phyloP scores from a whole-genome alignment of 352 stramenopile genomes.

The Globisporangium parvum region DNA sequence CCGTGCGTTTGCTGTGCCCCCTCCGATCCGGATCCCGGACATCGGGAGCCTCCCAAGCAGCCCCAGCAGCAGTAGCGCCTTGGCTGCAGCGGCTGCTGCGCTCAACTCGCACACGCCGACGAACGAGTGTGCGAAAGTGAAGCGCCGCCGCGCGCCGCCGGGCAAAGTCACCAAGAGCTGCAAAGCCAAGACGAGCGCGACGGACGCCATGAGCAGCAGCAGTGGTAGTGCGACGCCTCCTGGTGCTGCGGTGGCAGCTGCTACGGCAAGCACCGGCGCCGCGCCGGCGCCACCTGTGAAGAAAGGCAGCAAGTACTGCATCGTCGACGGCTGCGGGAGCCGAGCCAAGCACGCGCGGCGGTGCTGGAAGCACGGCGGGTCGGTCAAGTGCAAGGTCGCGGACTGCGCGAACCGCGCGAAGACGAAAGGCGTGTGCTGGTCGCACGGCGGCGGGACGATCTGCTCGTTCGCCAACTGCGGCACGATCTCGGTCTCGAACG shows the following conservation, averaged over 20 bases:
- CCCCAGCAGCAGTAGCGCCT: not conserved
- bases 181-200: constrained; percentile 9
- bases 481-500: constrained; percentile 51
- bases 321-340: constrained; percentile 41
- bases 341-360: constrained; percentile 43
- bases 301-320: constrained; percentile 55
- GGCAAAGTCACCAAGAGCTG: not conserved
- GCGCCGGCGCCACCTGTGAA: constrained; percentile 20
- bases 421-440: constrained; percentile 59
- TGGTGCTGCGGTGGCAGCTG: not conserved
- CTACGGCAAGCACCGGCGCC: not conserved
- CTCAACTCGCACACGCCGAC: constrained; percentile 5
- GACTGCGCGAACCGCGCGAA: constrained; percentile 54
- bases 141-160: not conserved
- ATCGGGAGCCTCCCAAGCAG: not conserved
- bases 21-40: too few species aligned
- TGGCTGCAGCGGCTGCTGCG: not conserved
- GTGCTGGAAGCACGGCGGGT: constrained; percentile 57
- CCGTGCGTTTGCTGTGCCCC: too few species aligned
- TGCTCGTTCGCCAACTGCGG: constrained; percentile 37
- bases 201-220: too few species aligned
- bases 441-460: constrained; percentile 45
- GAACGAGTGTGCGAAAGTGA: constrained; percentile 9
- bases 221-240: not conserved
- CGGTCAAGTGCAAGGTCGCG: constrained; percentile 48